These are phyloP conservation scores for Fraxinus excelsior DNA, from an alignment of 257 asterid species.

Conservation along the genomic window DNA sequence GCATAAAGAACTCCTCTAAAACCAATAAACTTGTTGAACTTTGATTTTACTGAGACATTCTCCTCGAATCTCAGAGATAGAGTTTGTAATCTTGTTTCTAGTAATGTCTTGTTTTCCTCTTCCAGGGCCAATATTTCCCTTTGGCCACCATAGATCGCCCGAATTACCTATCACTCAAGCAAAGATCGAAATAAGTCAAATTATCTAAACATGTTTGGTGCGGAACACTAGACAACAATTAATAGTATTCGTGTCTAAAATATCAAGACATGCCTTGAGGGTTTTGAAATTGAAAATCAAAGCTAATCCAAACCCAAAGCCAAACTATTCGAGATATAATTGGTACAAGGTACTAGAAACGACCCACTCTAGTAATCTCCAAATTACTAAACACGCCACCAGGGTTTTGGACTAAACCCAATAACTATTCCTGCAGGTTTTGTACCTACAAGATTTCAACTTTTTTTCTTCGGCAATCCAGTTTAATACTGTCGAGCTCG, in stretches of 20 bases:
- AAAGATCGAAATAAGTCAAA: too few relatives aligned
- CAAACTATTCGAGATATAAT: too few relatives aligned
- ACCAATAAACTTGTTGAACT: slow-evolving; percentile 64
- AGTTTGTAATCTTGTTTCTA: slow-evolving; percentile 56
- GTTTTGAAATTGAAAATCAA: too few relatives aligned
- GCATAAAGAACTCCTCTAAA: slow-evolving; percentile 71
- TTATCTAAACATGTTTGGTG: background rate
- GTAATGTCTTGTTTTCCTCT: slow-evolving; percentile 59
- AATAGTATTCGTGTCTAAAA: background rate
- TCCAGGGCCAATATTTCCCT: slow-evolving; percentile 57
- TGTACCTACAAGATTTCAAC: background rate
- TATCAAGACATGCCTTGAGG: background rate
- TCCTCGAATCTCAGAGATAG: slow-evolving; percentile 52
- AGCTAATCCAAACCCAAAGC: too few relatives aligned
- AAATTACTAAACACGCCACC: background rate
- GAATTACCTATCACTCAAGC: slow-evolving; percentile 43
- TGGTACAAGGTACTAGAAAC: background rate
- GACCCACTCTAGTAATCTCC: too few relatives aligned
- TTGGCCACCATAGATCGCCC: slow-evolving; percentile 60
- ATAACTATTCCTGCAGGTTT: background rate
- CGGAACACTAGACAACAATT: background rate
- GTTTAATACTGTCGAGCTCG: background rate
- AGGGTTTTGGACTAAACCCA: background rate
- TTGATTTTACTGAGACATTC: slow-evolving; percentile 47
- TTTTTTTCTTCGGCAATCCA: background rate